These are phyloP conservation scores for Oryza longistaminata DNA, from an alignment of 176 grass and related monocot genomes.

Conservation along the genomic window DNA sequence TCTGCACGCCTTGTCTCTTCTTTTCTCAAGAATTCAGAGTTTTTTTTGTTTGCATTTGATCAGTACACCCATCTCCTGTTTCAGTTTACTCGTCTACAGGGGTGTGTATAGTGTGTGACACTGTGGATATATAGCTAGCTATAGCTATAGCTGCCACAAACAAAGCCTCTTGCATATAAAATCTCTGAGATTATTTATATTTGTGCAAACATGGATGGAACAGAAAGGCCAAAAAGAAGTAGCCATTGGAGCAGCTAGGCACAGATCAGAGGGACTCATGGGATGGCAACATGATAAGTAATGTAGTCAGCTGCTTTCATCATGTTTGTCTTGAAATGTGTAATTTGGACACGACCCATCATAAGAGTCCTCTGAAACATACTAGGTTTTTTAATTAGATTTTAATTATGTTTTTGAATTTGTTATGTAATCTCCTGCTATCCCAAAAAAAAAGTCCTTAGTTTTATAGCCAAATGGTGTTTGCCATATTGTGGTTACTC, in stretches of 20 bases:
- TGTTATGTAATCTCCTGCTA: neutral
- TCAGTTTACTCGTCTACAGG: constrained; percentile 23
- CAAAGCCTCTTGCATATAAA: neutral
- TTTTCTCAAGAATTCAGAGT: neutral
- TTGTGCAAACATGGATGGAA: neutral
- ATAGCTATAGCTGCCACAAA: neutral
- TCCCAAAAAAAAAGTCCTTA: no score
- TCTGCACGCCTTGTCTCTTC: constrained; percentile 1
- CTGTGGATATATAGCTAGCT: neutral
- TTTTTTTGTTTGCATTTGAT: no score
- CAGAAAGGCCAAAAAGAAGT: neutral
- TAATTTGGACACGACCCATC: neutral
- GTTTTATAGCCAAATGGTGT: neutral
- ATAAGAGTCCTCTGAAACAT: neutral
- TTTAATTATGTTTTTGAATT: neutral
- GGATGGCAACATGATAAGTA: neutral
- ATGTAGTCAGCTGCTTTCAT: constrained; percentile 22
- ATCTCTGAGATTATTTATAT: neutral
- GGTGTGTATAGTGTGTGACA: neutral
- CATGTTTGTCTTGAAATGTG: constrained; percentile 14
- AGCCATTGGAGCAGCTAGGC: neutral
- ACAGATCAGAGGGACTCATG: neutral
- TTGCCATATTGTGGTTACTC: neutral
- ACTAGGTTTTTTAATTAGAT: neutral
- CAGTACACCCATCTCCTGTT: neutral